phyloP scores from a whole-genome alignment of 2,329 filamentous ascomycete genomes.

The Apiospora phragmitis region DNA sequence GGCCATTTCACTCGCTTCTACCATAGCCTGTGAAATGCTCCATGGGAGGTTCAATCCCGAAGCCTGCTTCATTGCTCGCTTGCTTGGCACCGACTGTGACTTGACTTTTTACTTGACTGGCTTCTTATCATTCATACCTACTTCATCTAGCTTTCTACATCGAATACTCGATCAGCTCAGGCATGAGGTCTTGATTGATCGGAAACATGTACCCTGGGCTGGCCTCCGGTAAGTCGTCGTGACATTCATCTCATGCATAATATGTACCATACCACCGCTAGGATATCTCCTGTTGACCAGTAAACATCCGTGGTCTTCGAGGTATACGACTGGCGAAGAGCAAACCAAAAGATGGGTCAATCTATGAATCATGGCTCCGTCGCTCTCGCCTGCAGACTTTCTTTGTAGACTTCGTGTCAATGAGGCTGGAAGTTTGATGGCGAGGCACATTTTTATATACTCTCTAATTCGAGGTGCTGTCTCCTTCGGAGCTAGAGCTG shows the following conservation, averaged over 20 bases:
- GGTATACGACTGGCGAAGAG: slow-evolving; percentile 95
- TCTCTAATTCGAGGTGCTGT: background rate
- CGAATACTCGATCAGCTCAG: background rate
- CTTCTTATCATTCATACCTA: background rate
- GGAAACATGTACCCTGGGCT: background rate
- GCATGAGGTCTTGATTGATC: background rate
- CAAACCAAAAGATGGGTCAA: slow-evolving; percentile 49
- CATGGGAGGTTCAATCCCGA: slow-evolving; percentile 74
- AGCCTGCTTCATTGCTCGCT: slow-evolving; percentile 40
- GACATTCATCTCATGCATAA: slow-evolving; percentile 13
- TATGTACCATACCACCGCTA: slow-evolving; percentile 54
- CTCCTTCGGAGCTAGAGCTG: background rate
- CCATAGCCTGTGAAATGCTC: slow-evolving; percentile 64
- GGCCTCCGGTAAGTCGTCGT: background rate
- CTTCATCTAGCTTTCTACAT: slow-evolving; percentile 1
- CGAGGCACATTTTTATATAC: slow-evolving; percentile 64
- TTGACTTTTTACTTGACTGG: slow-evolving; percentile 10
- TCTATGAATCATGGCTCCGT: slow-evolving; percentile 51
- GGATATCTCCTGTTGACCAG: slow-evolving; percentile 85
- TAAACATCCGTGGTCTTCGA: slow-evolving; percentile 69
- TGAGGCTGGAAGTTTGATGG: slow-evolving; percentile 83
- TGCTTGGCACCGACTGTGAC: slow-evolving; percentile 16
- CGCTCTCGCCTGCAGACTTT: slow-evolving; percentile 81
- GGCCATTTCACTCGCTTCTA: slow-evolving; percentile 66
- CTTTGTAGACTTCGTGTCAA: slow-evolving; percentile 55